Evolutionary conservation across 305 asterid species (phyloP), one percentile per base, ranked within the genome.

Genomic region (Euphrasia arctica): DNA sequence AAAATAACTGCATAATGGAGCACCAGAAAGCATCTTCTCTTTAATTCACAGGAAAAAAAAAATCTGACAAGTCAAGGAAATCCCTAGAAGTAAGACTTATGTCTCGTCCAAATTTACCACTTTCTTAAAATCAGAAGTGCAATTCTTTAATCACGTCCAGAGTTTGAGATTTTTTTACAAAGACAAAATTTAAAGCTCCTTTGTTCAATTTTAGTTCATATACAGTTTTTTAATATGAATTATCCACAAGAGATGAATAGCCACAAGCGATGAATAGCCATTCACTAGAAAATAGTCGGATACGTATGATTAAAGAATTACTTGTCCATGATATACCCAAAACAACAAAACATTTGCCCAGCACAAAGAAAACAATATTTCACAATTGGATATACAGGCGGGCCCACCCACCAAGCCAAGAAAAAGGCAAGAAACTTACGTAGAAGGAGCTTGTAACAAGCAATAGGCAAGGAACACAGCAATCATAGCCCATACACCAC

Each of bases 371-470:
- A 18, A 18, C 59, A 55, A 66, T 12, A 65, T 67, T 52, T 36
- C 29, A 67, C 15, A 64, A 59, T 57, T 11, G 34, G 54, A 61
- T 10, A 59, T 45, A 34, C 22, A 45, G 25, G 5, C 14, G 34
- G 34, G 34, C 3, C 34, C 34, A 31, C 34, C 34, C 34, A 31
- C 34, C 6, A 45, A 45, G 4, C 14, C 1, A 45, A 47, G 7
- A 47, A 47, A 47, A 15, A 1, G 31, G 61, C 29, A 51, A 32
- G 29, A 56, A 74, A 39, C 97, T 84, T 78, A 90, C 97, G 96
- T 88, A n/a, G 92, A 87, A 73, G 97, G 97, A 67, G 95, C 96
- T 80, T 90, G 97, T 70, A 90, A 82, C 81, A 88, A 82, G 78
- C 91, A 85, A 73, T 90, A 90, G 70, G 97, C 87, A 72, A 88